Base-by-base conservation (phyloP, 1,284 basidiomycete species). In the Irpex sp. region DNA sequence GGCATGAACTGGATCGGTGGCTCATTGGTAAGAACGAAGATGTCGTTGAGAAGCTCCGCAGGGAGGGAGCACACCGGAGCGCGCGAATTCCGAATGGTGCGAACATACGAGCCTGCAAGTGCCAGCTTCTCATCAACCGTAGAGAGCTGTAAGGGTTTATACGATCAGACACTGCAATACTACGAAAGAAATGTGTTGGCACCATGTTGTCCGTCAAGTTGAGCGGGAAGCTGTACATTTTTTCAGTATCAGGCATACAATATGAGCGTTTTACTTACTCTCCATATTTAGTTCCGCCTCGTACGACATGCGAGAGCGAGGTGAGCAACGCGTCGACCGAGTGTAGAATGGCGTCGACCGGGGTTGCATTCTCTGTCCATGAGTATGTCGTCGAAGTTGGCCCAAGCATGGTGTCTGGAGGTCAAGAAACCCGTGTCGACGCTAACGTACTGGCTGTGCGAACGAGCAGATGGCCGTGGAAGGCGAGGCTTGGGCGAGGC, bases 221-320 rank as follows among this genome's bases (percentile, higher is more conserved):
- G 9, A 39, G 14, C 9, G 61, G 48, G 36, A 63, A 63, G 18
- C 61, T 63, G 39, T 39, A n/a, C 9, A 28, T 53, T 12, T 19
- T 51, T 51, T 51, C n/a, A 23, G 10, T 18, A 54, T 18, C 8
- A 56, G 10, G 49, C 51, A 52, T 21, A 53, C 12, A 48, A 9
- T n/a, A n/a, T 18, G 56, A 14, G 49, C 21, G 48, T 28, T 23
- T 10, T n/a, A 47, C 60, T 14, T 39, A 65, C 65, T 61, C 57
- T 61, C 58, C 47, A 23, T 59, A 59, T 18, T 59, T 53, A 12
- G 61, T 62, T n/a, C 61, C 65, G 39, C 58, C 59, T 37, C 62
- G 57, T 5, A 66, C 54, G 18, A 60, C 48, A 42, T 65, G 51
- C 19, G 61, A 62, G 5, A 62, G 36, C 4, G 52, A 47, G 14